Evolutionary conservation across 2,329 filamentous ascomycete species (phyloP).

Genomic region (Sporothrix euskadiensis): DNA sequence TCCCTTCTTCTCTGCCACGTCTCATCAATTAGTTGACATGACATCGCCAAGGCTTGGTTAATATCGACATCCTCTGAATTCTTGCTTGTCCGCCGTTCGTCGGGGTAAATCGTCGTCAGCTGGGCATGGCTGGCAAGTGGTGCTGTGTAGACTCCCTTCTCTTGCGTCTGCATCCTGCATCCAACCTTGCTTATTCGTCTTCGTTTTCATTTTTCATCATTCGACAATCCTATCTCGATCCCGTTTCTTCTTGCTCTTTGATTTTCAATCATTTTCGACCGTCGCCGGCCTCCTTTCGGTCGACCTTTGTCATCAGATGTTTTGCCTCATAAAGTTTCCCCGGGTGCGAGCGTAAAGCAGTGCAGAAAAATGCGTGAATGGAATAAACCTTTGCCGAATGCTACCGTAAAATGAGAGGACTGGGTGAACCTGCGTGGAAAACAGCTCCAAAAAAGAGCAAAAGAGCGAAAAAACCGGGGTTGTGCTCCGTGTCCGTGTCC

Average conservation of each 20-base stretch:
- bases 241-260: neutral
- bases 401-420: no score
- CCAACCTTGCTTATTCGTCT: neutral
- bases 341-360: neutral
- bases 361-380: neutral
- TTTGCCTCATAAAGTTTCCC: neutral
- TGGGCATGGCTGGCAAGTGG: neutral
- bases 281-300: neutral
- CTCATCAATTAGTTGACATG: neutral
- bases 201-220: neutral
- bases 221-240: neutral
- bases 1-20: neutral
- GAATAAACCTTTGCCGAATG: no score
- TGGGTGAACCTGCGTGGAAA: no score
- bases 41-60: conserved; percentile 1
- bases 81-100: neutral
- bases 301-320: neutral
- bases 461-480: neutral
- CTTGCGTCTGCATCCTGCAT: neutral
- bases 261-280: neutral
- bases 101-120: neutral
- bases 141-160: neutral
- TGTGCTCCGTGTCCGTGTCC: neutral
- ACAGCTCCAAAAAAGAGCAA: neutral
- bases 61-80: neutral